Evolutionary conservation across 2,329 filamentous ascomycete species (phyloP), one percentile per base, ranked within the genome.

Genomic region (Colletotrichum gloeosporioides): DNA sequence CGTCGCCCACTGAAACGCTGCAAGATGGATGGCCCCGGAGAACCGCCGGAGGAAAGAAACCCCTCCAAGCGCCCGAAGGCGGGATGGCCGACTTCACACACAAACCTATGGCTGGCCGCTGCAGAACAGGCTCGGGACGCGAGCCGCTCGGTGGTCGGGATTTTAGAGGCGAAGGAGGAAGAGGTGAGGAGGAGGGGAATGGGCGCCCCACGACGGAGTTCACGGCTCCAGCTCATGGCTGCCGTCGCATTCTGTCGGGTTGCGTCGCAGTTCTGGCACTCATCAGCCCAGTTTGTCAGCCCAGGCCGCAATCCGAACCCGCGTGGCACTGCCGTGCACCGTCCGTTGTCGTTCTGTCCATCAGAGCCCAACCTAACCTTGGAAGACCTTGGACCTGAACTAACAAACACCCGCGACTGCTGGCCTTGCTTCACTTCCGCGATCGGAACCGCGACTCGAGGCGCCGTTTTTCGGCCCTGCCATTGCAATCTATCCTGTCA

Each of bases 241-340:
- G 65, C 22, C 49, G 69, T 67, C 73, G 63, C 73, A 68, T 75
- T 75, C 62, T 73, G 31, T 73, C 73, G 69, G 69, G 63, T 71
- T 75, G 34, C 61, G 68, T 75, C 61, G 72, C 68, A 62, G 13
- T 63, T 73, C 68, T 55, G 10, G 44, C 49, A 70, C 72, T 49
- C 62, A 9, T 62, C 71, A 44, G 18, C 65, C 34, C 67, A 69
- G 25, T 68, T 57, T 68, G 25, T 49, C 68, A 53, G n/a, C 55
- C 18, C 68, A 53, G 57, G 25, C 59, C 31, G 27, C 27, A 12
- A 31, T 15, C 67, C 27, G 67, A 32, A 27, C 39, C 62, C 27
- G 64, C 64, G 3, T 44, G 49, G 64, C 64, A 39, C 64, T 29
- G 39, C 69, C 39, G 18, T 27, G 44, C 44, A 18, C 49, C 29